Evolutionary conservation across 805 yeast species (phyloP).

Genomic region (Sugiyamaella smithiae): DNA sequence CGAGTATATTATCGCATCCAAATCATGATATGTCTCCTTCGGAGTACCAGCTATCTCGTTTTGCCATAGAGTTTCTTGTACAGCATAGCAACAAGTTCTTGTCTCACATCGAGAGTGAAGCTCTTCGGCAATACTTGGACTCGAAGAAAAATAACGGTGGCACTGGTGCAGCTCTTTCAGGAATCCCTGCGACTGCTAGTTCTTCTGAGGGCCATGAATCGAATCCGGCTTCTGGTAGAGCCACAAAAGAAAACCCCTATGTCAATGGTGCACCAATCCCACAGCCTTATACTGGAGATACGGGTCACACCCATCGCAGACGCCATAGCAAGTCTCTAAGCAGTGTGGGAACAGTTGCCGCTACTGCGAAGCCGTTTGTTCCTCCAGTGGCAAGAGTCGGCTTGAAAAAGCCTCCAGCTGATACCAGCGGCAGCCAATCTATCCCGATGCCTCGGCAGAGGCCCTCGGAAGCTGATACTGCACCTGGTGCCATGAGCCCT

Average conservation of each 20-base stretch:
- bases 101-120: constrained; percentile 43
- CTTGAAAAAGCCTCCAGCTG: not conserved
- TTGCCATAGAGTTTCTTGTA: constrained; percentile 83
- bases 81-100: constrained; percentile 78
- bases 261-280: not conserved
- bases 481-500: not conserved
- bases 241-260: not conserved
- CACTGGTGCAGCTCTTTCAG: too few species aligned
- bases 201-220: too few species aligned
- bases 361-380: not conserved
- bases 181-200: too few species aligned
- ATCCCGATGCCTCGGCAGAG: not conserved
- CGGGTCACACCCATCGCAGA: constrained; percentile 18
- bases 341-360: constrained; percentile 21
- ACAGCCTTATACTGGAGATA: not conserved
- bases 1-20: constrained; percentile 91
- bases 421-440: not conserved
- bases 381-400: not conserved
- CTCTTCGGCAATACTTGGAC: constrained; percentile 32
- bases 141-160: not conserved
- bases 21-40: constrained; percentile 88
- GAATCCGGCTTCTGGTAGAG: too few species aligned
- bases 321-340: constrained; percentile 32
- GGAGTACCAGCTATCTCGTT: constrained; percentile 83
- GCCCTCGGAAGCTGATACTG: not conserved